Base-by-base conservation (phyloP, 176 grass and related monocot species). In the Lolium perenne region DNA sequence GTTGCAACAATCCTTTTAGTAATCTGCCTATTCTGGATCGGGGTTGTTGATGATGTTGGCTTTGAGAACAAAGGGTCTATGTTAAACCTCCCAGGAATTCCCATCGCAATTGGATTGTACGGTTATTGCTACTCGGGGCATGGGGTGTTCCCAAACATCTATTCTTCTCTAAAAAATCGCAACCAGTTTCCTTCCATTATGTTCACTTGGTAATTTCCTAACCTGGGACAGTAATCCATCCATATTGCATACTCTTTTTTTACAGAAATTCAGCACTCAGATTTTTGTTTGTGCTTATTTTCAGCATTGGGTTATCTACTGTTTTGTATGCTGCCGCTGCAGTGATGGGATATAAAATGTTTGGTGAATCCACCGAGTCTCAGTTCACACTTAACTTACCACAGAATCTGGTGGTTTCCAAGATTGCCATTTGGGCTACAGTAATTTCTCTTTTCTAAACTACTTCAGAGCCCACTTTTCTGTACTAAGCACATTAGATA, bases 141-240 rank as follows among this genome's bases (percentile, higher is more conserved):
- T 46, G 97, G 94, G 54, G 90, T 99, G 60, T 99, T 99, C 83
- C 97, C 97, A 26, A 99, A 99, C 85, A 99, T 99, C 58, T 99
- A 96, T 78, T 92, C 94, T 58, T 99, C 97, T 78, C 78, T 96
- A 21, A 99, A 93, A 86, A 94, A 95, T n/a, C 85, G 86, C 38
- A 88, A 86, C 45, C 92, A 98, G 8, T 96, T 92, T 23, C 86
- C 94, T 20, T 84, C 87, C 9, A 61, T 99, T 62, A 80, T 99
- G n/a, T 83, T 92, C 73, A 73, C 90, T 45, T 91, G 97, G 97
- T 96, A 92, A 94, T 81, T 82, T 59, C 3, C 66, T 14, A 76
- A 46, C n/a, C 7, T 65, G 49, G 58, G 43, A 26, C 21, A 20
- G 18, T 22, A 45, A 23, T 5, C n/a, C 22, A 12, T 48, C 38